Base-by-base conservation (phyloP, 805 yeast genomes). In the Ogataea trehaloabstinens region DNA sequence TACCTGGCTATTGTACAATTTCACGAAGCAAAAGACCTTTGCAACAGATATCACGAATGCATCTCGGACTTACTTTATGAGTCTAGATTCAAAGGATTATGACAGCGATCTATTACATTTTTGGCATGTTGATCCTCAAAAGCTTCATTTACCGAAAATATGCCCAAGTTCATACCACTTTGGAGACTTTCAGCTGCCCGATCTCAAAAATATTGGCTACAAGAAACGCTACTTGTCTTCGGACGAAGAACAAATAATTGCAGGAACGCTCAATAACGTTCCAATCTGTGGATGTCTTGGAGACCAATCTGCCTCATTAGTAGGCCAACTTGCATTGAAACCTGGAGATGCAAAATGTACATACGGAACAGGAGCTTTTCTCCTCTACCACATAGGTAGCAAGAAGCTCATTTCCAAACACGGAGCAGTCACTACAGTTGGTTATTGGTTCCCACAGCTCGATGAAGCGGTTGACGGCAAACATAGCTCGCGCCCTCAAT, bases 351-450 rank as follows among this genome's bases (percentile, higher is more conserved):
- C 96, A 31, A 90, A 90, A 64, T 88, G 95, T 71, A 90, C 98
- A 8, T 90, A 89, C 56, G 98, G 98, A 46, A 90, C 98, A 1
- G 98, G 98, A 45, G 86, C 95, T 61, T 90, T 90, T 71, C 64
- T 90, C 45, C 70, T 91, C 46, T 87, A 84, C 71, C 90, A 90
- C 64, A 85, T 95, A 2, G 98, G 98, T 42, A 63, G 68, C 31
- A 63, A 70, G 36, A 83, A 87, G 42, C 73, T 88, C 54, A 73
- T 82, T 24, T 79, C 90, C 24, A 70, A 76, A 24, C 80, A 85
- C 57, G 97, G 96, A 34, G 80, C 95, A 11, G 71, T 90, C 50
- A 89, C 96, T 30, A 90, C 97, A 1, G 75, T 89, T 37, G 96
- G 91, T 2, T 91, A 76, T 68, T 87, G 95, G 86, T 85, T 90